Evolutionary conservation across 164 flowering plant species (phyloP).

Genomic region (Saururus chinensis): DNA sequence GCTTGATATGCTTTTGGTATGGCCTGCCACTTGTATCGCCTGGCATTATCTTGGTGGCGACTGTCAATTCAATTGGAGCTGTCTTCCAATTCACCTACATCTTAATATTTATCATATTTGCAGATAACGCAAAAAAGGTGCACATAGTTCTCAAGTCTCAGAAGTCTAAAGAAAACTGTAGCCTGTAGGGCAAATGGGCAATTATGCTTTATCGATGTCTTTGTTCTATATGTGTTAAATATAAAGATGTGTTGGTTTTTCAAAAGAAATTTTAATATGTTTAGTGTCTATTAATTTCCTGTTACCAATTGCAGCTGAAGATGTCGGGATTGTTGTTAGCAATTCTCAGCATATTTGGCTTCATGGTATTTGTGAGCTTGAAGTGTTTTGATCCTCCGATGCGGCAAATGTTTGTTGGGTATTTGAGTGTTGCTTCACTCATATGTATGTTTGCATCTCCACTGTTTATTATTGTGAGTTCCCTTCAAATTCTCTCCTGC

Average conservation of each 20-base stretch:
- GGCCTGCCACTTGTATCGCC: conserved; percentile 50
- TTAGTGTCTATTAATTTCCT: conserved; percentile 1
- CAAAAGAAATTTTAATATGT: neutral
- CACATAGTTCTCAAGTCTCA: neutral
- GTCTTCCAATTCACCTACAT: conserved; percentile 53
- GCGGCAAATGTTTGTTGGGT: conserved; percentile 57
- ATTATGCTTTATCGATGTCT: too few relatives aligned
- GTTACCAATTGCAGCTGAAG: conserved; percentile 32
- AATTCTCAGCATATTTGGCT: conserved; percentile 33
- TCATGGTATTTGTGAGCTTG: conserved; percentile 40
- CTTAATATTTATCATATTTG: conserved; percentile 35
- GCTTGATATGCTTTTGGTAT: conserved; percentile 66
- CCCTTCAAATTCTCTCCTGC: neutral
- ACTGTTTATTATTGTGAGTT: conserved; percentile 53
- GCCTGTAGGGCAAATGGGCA: too few relatives aligned
- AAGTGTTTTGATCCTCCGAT: conserved; percentile 17
- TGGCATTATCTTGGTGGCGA: conserved; percentile 44
- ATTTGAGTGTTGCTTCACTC: conserved; percentile 53
- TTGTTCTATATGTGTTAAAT: too few relatives aligned
- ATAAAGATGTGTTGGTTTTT: too few relatives aligned
- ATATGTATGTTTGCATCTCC: conserved; percentile 87
- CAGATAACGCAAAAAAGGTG: conserved; percentile 48
- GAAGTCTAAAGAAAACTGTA: neutral
- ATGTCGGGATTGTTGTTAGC: conserved; percentile 39
- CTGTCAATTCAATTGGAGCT: conserved; percentile 68